Base-by-base conservation (phyloP, 768 basidiomycete species). In the Termitomyces sp. region DNA sequence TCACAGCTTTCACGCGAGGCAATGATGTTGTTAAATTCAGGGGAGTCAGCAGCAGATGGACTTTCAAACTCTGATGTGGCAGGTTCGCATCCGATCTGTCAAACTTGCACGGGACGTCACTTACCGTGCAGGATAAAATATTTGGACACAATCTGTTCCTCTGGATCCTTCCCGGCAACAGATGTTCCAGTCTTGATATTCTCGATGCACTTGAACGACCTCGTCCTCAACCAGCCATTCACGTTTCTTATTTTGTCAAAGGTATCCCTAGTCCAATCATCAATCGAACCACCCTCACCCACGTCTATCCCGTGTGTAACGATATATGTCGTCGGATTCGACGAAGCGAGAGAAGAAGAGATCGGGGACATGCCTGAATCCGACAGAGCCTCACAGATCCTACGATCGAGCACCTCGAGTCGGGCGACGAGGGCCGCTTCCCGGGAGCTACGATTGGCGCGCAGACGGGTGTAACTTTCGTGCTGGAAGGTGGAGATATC, bases 71-170 rank as follows among this genome's bases (percentile, higher is more conserved):
- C 71, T 68, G 21, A 7, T 46, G 19, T 17, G 5, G 6, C 27
- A 39, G 49, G 14, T 23, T 52, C 51, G 28, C 28, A 40, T 52
- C n/a, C 27, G 19, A 25, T 25, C 14, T 12, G 14, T 12, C 25
- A 6, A 45, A 49, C 37, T 35, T 32, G 17, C 27, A 32, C 42
- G 16, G 16, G 12, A n/a, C 23, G 8, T 6, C 19, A 56, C 70
- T 52, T 51, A 76, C 78, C 78, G 52, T 79, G 78, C 5, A 79
- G 55, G 16, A 70, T 69, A 47, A 78, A 65, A 55, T 77, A 79
- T 41, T 63, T 62, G 0, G 72, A 64, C n/a, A 70, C 70, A 14
- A 51, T 58, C 55, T 75, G 73, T 4, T 64, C 72, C 47, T 73
- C 70, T 3, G 64, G 60, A 16, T 63, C 66, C 19, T 62, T 58